Evolutionary conservation across 2,329 filamentous ascomycete genomes (phyloP).

Genomic region (Botrytis elliptica): DNA sequence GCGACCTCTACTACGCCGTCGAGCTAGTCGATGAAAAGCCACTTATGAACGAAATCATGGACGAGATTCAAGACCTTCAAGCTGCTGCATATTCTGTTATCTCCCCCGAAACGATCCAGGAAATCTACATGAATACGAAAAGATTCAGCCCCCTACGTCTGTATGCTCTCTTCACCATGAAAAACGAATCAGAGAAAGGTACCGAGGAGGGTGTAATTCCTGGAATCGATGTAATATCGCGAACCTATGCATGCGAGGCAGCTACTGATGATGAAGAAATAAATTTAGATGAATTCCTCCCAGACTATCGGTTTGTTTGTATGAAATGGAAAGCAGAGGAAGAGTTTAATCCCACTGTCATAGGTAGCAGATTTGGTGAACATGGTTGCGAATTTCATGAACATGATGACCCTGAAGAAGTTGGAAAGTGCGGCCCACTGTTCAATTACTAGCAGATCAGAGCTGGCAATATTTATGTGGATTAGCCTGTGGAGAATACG

Average conservation of each 20-base stretch:
- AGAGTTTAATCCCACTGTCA: neutral
- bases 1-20: neutral
- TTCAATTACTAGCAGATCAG: fast-evolving
- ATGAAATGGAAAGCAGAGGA: neutral
- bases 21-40: neutral
- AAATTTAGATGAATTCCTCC: neutral
- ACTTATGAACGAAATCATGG: neutral
- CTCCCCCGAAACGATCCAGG: neutral
- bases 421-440: neutral
- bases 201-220: fast-evolving
- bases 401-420: neutral
- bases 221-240: neutral
- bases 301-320: neutral
- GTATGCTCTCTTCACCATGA: neutral
- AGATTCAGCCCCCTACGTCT: neutral
- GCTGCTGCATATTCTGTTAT: neutral
- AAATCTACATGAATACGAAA: neutral
- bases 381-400: neutral
- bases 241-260: neutral
- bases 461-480: neutral
- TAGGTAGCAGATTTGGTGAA: neutral
- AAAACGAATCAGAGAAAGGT: neutral
- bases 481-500: neutral
- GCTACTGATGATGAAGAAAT: too few species aligned
- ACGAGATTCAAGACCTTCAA: neutral